These are phyloP conservation scores for Cercis canadensis DNA, from an alignment of 306 rosid genomes.

Conservation along the genomic window DNA sequence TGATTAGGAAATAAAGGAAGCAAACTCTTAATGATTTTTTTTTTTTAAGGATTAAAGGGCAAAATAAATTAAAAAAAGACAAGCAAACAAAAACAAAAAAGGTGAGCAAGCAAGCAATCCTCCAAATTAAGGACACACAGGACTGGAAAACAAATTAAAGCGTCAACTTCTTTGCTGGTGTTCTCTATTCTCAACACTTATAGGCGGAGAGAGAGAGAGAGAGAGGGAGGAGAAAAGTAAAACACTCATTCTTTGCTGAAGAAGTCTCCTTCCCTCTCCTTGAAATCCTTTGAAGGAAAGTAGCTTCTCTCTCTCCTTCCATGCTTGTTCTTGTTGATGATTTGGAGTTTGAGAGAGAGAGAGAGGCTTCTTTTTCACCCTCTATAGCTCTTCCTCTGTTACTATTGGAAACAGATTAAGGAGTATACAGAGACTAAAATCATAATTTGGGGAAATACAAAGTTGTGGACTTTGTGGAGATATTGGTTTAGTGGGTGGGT, in stretches of 20 bases:
- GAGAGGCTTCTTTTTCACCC: not conserved
- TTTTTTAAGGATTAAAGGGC: too few species aligned
- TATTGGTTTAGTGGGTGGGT: not conserved
- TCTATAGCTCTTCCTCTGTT: not conserved
- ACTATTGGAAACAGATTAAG: too few species aligned
- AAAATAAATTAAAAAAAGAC: too few species aligned
- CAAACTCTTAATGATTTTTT: too few species aligned
- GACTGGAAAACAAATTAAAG: too few species aligned
- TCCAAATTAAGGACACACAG: too few species aligned
- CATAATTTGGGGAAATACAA: not conserved
- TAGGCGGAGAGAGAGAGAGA: not conserved
- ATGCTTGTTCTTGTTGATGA: too few species aligned
- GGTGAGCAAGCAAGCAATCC: too few species aligned
- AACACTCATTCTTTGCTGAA: not conserved
- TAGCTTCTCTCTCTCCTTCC: constrained; percentile 5
- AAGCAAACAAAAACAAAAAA: too few species aligned
- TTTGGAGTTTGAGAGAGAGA: not conserved
- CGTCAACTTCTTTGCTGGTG: too few species aligned
- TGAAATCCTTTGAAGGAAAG: constrained; percentile 12
- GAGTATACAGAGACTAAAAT: not conserved
- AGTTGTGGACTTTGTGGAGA: not conserved
- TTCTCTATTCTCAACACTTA: too few species aligned
- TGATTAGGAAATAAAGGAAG: too few species aligned
- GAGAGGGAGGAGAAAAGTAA: constrained; percentile 26
- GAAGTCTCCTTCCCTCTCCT: constrained; percentile 27